Conservation (phyloP, 345 rosid genomes). For the Anastatica hierochuntica region DNA sequence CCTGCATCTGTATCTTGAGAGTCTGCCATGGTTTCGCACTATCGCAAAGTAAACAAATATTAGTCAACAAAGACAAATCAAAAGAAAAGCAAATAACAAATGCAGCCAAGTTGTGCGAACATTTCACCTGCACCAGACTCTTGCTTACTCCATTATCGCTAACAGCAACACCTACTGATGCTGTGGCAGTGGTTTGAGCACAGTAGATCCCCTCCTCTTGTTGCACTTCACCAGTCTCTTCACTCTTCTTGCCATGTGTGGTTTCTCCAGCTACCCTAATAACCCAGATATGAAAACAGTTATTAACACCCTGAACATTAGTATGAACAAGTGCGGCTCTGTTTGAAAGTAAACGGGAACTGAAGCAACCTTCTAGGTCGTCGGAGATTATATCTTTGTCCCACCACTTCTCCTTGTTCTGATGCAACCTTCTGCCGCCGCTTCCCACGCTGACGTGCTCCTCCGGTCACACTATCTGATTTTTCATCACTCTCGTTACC, state of each 20-base stretch:
- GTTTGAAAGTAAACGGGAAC: slow-evolving; percentile 7
- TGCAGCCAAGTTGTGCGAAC: background rate
- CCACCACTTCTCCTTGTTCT: slow-evolving; percentile 31
- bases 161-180: slow-evolving; percentile 33
- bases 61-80: background rate
- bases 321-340: background rate
- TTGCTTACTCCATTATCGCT: slow-evolving; percentile 49
- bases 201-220: slow-evolving; percentile 30
- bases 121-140: slow-evolving; percentile 43
- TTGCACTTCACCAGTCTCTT: slow-evolving; percentile 24
- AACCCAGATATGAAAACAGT: slow-evolving; percentile 4
- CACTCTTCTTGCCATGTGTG: slow-evolving; percentile 14
- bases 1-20: slow-evolving; percentile 34
- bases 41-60: slow-evolving; percentile 9
- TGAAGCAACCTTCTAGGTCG: slow-evolving; percentile 51
- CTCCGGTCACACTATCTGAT: slow-evolving; percentile 52
- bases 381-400: slow-evolving; percentile 63
- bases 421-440: slow-evolving; percentile 50
- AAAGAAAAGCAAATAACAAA: background rate
- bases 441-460: slow-evolving; percentile 41
- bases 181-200: slow-evolving; percentile 33
- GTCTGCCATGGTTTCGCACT: slow-evolving; percentile 37
- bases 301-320: background rate
- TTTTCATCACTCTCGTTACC: slow-evolving; percentile 56
- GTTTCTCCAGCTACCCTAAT: slow-evolving; percentile 15